Conservation (phyloP, 2,329 filamentous ascomycete genomes). For the Periconia sp. region DNA sequence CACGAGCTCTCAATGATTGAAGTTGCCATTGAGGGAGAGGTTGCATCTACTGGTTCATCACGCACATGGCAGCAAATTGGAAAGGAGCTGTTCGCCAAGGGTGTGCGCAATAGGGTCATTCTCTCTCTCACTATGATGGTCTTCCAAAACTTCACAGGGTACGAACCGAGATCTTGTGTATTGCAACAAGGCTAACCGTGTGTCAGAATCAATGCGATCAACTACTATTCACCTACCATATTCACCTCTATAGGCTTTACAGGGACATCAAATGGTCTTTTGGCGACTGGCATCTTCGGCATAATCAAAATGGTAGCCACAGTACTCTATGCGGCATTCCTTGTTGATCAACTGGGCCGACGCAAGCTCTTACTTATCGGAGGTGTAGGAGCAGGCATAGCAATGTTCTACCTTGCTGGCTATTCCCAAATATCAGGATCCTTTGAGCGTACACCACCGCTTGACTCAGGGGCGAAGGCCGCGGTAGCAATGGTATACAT, state of each 20-base stretch:
- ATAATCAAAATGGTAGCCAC: constrained; percentile 43
- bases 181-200: no score
- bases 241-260: constrained; percentile 47
- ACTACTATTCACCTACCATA: constrained; percentile 51
- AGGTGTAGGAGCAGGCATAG: constrained; percentile 33
- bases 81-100: constrained; percentile 44
- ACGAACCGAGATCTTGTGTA: no score
- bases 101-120: constrained; percentile 34
- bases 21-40: no score
- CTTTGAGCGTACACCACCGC: constrained; percentile 37
- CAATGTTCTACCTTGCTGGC: constrained; percentile 45
- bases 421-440: constrained; percentile 1
- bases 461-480: no score
- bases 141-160: constrained; percentile 53
- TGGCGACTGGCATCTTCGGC: constrained; percentile 49
- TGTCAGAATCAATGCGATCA: constrained; percentile 49
- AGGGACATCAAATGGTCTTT: constrained; percentile 23
- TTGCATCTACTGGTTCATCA: constrained; percentile 30
- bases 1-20: constrained; percentile 49
- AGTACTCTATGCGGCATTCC: constrained; percentile 39
- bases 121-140: constrained; percentile 45
- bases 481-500: constrained; percentile 72
- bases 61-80: background rate
- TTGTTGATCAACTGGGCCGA: constrained; percentile 43
- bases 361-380: constrained; percentile 39